phyloP scores from a whole-genome alignment of 129 eudicot species.

The Artemisia tridentata region DNA sequence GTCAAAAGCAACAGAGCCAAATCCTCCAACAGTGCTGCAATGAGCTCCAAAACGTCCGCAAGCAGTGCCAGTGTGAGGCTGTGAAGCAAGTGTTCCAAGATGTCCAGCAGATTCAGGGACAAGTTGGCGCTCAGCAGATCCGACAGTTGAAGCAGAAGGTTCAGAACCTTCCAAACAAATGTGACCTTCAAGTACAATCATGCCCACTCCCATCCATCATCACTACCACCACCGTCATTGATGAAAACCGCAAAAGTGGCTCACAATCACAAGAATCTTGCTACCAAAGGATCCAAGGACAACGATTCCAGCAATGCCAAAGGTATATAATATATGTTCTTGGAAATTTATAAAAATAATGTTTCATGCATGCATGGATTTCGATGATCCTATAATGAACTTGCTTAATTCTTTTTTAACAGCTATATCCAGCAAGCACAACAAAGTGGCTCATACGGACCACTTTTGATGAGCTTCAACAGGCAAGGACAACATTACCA shows the following conservation, averaged over 20 bases:
- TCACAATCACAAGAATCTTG: not conserved
- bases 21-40: slow-evolving; percentile 3
- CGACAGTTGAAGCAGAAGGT: not conserved
- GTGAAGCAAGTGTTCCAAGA: not conserved
- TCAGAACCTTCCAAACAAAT: not conserved
- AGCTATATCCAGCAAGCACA: not conserved
- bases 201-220: not conserved
- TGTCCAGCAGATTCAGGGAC: not conserved
- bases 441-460: not conserved
- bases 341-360: not conserved
- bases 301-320: not conserved
- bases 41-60: not conserved
- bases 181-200: not conserved
- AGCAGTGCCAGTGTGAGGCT: slow-evolving; percentile 4
- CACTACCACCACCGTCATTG: not conserved
- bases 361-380: not conserved
- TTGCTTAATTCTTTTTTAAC: not conserved
- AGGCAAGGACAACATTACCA: not conserved
- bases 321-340: not conserved
- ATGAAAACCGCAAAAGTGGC: not conserved
- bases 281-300: not conserved
- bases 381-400: not conserved
- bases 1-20: not conserved
- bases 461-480: not conserved
- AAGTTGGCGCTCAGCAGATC: not conserved